Conservation (phyloP, 345 rosid genomes). For the Boechera stricta region DNA sequence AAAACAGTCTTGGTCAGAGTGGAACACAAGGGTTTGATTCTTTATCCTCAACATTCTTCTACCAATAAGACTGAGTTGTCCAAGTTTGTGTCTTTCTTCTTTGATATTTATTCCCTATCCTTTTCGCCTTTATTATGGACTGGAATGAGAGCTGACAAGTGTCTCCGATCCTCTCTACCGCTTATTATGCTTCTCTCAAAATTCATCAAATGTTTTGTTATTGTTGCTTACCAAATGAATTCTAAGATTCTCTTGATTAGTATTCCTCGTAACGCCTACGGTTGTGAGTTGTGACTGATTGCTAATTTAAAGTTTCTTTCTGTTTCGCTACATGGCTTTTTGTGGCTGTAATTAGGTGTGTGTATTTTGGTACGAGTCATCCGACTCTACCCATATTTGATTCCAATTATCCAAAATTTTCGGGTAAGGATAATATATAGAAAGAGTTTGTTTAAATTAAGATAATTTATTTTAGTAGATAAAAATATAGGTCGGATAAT, state of each 20-base stretch:
- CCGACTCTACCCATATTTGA: too few species aligned
- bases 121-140: conserved; percentile 18
- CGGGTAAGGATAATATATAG: too few species aligned
- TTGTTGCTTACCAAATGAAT: conserved; percentile 25
- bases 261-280: neutral
- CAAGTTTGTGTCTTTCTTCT: conserved; percentile 22
- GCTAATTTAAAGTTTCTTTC: neutral
- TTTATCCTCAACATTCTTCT: conserved; percentile 28
- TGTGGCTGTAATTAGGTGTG: too few species aligned
- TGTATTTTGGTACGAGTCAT: too few species aligned
- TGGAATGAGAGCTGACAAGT: conserved; percentile 21
- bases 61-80: conserved; percentile 31
- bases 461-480: too few species aligned
- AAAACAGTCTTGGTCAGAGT: conserved; percentile 31
- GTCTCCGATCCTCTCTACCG: conserved; percentile 15
- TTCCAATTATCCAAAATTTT: too few species aligned
- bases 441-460: too few species aligned
- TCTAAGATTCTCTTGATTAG: conserved; percentile 2
- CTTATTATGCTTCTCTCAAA: conserved; percentile 26
- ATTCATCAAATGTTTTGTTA: conserved; percentile 16
- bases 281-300: neutral
- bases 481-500: too few species aligned
- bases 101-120: neutral
- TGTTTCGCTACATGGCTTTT: neutral
- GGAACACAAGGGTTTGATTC: conserved; percentile 33